phyloP scores from a whole-genome alignment of 1,284 basidiomycete genomes.

The Leccinum griseonigrum region DNA sequence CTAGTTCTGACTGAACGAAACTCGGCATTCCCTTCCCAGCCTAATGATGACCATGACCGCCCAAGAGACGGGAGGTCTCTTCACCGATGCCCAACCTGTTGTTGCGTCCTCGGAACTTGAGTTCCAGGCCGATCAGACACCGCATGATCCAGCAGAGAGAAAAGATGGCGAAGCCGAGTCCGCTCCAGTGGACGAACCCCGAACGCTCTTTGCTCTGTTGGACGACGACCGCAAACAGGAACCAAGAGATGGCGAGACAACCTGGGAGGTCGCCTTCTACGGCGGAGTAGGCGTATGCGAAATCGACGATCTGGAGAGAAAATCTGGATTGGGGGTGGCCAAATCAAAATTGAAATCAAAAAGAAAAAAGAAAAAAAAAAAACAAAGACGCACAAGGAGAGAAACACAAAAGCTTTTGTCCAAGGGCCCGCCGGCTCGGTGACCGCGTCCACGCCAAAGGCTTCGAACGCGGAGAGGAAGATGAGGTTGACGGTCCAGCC shows the following conservation, averaged over 20 bases:
- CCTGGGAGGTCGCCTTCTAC: slow-evolving; percentile 90
- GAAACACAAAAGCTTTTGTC: slow-evolving; percentile 91
- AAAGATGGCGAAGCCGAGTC: slow-evolving; percentile 84
- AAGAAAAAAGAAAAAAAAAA: neutral
- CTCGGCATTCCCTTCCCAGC: neutral
- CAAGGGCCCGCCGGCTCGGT: slow-evolving; percentile 72
- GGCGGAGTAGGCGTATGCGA: slow-evolving; percentile 87
- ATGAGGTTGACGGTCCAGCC: slow-evolving; percentile 92
- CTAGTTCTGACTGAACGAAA: neutral
- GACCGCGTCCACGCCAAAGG: slow-evolving; percentile 81
- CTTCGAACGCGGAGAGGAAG: slow-evolving; percentile 85
- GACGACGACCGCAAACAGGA: slow-evolving; percentile 82
- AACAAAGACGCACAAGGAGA: slow-evolving; percentile 55
- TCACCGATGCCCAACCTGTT: slow-evolving; percentile 34
- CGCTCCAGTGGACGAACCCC: slow-evolving; percentile 86
- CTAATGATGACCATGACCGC: slow-evolving; percentile 29
- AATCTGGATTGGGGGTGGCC: slow-evolving; percentile 42
- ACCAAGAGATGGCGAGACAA: slow-evolving; percentile 82
- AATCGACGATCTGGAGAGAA: slow-evolving; percentile 88
- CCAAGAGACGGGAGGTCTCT: slow-evolving; percentile 34
- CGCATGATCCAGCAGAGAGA: slow-evolving; percentile 85
- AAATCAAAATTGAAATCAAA: too few species aligned
- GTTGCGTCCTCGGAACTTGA: slow-evolving; percentile 34
- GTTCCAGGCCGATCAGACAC: slow-evolving; percentile 54
- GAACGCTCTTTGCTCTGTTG: slow-evolving; percentile 51